A percentile compares a stretch with the other conserved stretches of the same genome.
These are phyloP conservation scores for Saccharomycopsis fodiens DNA, from an alignment of 805 yeast species.

Conservation along the genomic window DNA sequence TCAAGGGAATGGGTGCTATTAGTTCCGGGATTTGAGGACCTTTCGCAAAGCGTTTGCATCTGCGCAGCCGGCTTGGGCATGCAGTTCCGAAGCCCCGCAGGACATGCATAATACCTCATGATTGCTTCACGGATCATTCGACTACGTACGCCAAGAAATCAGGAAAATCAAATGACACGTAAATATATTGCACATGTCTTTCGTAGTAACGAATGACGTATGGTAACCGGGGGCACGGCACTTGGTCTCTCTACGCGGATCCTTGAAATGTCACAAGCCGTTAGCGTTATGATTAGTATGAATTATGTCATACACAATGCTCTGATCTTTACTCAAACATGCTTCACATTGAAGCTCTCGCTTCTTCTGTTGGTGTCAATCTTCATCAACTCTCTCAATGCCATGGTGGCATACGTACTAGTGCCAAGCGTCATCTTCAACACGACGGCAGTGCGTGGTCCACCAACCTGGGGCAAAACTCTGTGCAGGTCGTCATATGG, in stretches of 20 bases:
- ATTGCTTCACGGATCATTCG: no score
- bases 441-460: conserved; percentile 58
- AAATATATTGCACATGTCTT: no score
- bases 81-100: no score
- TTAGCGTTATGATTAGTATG: not conserved
- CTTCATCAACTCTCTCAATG: conserved; percentile 82
- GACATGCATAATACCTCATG: no score
- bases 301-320: not conserved
- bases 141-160: no score
- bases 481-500: conserved; percentile 13
- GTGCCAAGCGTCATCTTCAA: conserved; percentile 72
- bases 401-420: conserved; percentile 97
- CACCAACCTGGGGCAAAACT: conserved; percentile 27
- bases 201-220: no score
- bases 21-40: no score
- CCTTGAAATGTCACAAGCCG: not conserved
- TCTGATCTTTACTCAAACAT: not conserved
- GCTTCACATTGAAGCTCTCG: conserved; percentile 37
- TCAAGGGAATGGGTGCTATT: no score
- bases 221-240: not conserved
- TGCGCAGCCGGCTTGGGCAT: no score
- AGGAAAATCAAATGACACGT: no score
- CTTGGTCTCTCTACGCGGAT: not conserved
- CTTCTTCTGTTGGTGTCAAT: conserved; percentile 57
- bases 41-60: no score